A percentile compares a stretch with the other conserved stretches of the same genome.
Conservation (phyloP, 2,329 filamentous ascomycete species). For the Cytospora leucostoma region DNA sequence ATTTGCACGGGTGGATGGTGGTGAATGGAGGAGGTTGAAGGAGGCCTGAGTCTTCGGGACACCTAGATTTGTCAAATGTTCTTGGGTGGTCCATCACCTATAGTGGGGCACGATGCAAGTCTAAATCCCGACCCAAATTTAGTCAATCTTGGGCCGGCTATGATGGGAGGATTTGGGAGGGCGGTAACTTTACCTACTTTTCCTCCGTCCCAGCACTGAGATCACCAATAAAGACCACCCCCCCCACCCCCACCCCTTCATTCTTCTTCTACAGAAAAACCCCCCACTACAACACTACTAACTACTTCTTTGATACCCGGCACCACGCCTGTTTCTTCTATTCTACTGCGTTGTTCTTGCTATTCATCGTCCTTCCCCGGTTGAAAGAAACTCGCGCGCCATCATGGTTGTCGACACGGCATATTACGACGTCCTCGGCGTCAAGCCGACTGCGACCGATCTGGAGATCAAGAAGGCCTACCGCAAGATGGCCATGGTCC, state of each 20-base stretch:
- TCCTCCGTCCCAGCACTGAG: neutral
- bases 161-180: no score
- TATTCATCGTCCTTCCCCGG: neutral
- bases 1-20: no score
- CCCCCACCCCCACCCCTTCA: neutral
- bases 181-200: no score
- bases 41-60: no score
- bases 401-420: conserved; percentile 84
- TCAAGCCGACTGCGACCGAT: conserved; percentile 80
- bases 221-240: neutral
- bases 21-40: no score
- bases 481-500: conserved; percentile 88
- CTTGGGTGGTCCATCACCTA: no score
- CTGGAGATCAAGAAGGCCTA: conserved; percentile 98
- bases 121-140: neutral
- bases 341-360: neutral
- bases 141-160: neutral
- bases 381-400: conserved; percentile 23
- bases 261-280: no score
- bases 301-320: conserved; percentile 10
- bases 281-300: neutral
- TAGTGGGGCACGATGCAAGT: neutral
- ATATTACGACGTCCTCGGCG: conserved; percentile 86
- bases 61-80: no score
- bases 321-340: neutral